Evolutionary conservation across 257 asterid species (phyloP), one percentile per base, ranked within the genome.

Genomic region (Solanum phureja): DNA sequence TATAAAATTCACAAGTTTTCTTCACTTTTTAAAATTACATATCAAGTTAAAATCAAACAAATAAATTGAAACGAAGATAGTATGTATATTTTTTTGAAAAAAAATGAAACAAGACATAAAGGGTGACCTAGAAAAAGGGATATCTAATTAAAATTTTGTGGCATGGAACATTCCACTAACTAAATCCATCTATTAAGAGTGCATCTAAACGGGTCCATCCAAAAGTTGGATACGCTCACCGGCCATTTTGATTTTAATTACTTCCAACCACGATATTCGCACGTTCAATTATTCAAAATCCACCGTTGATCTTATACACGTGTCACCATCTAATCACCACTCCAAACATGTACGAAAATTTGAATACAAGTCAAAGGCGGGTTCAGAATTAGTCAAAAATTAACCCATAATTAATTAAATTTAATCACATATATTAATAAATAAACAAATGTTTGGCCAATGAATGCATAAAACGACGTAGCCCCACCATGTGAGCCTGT

Each of bases 401-500:
- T 68, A 16, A 71, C 33, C 58, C 23, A 46, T 71, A 72, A 34
- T 85, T 68, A 64, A 31, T 86, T 49, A 75, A 49, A 6, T 10
- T 4, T 34, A 73, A 34, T 18, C 9, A 7, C 24, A 77, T 24
- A 8, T 6, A 31, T 71, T 71, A 31, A 69, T 62, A 38, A 13
- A 49, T 49, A 56, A 72, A 31, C 34, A 81, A 10, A 10, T 49
- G 27, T 82, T 14, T 16, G 29, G 81, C 14, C 64, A 11, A 29
- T 81, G 34, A 73, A 87, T 29, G 49, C n/a, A 75, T 89, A 84
- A 91, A 92, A 91, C 95, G 93, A 93, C 96, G 90, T 69, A 74
- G 79, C 91, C 92, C 94, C 89, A 90, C 93, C 93, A 92, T 34
- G 94, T 92, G 91, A 87, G 89, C 90, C 91, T 88, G 84, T 85